phyloP scores from a whole-genome alignment of 164 flowering plant genomes.

The Chloranthus sessilifolius region DNA sequence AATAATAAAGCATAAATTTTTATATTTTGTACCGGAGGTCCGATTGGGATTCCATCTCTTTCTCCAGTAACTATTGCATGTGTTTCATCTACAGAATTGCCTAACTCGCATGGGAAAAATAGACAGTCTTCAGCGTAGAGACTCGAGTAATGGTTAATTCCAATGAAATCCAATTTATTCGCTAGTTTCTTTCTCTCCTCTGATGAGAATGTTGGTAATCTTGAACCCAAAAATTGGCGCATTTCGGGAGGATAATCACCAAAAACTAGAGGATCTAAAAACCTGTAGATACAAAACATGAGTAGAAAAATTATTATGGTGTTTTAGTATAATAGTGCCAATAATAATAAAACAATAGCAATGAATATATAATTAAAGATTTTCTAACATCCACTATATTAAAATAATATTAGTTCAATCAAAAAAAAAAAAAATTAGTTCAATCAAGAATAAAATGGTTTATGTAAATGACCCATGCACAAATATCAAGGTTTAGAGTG shows the following conservation, averaged over 20 bases:
- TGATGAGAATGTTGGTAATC: constrained; percentile 22
- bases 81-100: background rate
- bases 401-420: too few relatives aligned
- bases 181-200: constrained; percentile 19
- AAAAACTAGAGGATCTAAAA: constrained; percentile 35
- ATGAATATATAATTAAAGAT: too few relatives aligned
- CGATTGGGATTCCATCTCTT: constrained; percentile 18
- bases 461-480: too few relatives aligned
- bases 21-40: constrained; percentile 16
- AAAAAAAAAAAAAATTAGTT: too few relatives aligned
- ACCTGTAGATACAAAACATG: constrained; percentile 17
- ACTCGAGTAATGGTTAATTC: constrained; percentile 19
- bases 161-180: constrained; percentile 36
- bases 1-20: too few relatives aligned
- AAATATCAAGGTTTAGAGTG: background rate
- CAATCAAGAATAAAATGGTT: too few relatives aligned
- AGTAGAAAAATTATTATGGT: background rate
- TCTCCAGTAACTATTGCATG: constrained; percentile 4
- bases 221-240: constrained; percentile 18
- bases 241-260: constrained; percentile 42
- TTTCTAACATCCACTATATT: too few relatives aligned
- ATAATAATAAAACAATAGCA: too few relatives aligned
- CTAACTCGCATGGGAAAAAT: constrained; percentile 2
- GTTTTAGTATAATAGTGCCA: too few relatives aligned
- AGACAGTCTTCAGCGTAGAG: constrained; percentile 20